A percentile compares a stretch with the other conserved stretches of the same genome.
Conservation (phyloP, 352 stramenopile species). For the Globisporangium cystogenes region DNA sequence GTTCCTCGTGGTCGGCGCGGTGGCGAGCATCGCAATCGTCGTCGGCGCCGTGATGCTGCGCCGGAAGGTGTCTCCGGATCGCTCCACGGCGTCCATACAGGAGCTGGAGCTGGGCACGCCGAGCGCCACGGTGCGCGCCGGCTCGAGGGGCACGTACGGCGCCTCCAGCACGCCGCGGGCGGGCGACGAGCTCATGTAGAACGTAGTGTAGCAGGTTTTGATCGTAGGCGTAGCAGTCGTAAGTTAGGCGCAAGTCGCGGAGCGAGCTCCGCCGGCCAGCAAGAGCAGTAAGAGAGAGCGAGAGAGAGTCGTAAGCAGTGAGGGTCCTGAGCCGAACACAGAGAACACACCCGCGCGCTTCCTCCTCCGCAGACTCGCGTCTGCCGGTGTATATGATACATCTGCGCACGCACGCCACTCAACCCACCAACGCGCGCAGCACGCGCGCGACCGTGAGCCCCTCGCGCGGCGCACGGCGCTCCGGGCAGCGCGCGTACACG, state of each 20-base stretch:
- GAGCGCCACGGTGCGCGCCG: conserved; percentile 7
- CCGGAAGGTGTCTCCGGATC: conserved; percentile 1
- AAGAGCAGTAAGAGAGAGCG: too few relatives aligned
- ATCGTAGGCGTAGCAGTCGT: neutral
- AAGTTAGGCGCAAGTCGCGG: neutral
- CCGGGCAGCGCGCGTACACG: conserved; percentile 19
- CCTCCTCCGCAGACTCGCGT: neutral
- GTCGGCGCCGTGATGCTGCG: conserved; percentile 14
- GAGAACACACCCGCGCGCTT: neutral
- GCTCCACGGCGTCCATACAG: conserved; percentile 5
- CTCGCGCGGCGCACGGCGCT: neutral
- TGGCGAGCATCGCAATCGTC: conserved; percentile 4
- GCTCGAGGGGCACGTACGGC: neutral
- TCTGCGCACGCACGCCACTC: neutral
- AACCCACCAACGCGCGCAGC: conserved; percentile 3
- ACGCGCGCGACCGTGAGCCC: conserved; percentile 3
- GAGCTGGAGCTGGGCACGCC: conserved; percentile 25
- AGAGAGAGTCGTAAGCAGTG: neutral
- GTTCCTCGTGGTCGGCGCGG: conserved; percentile 13
- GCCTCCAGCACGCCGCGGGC: conserved; percentile 6
- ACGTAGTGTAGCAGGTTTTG: neutral
- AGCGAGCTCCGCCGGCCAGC: neutral
- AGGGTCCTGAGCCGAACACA: neutral
- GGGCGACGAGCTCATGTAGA: conserved; percentile 2
- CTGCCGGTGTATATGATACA: conserved; percentile 1